Evolutionary conservation across 352 stramenopile species (phyloP), one percentile per base, ranked within the genome.

Genomic region (Vaucheria bursata): DNA sequence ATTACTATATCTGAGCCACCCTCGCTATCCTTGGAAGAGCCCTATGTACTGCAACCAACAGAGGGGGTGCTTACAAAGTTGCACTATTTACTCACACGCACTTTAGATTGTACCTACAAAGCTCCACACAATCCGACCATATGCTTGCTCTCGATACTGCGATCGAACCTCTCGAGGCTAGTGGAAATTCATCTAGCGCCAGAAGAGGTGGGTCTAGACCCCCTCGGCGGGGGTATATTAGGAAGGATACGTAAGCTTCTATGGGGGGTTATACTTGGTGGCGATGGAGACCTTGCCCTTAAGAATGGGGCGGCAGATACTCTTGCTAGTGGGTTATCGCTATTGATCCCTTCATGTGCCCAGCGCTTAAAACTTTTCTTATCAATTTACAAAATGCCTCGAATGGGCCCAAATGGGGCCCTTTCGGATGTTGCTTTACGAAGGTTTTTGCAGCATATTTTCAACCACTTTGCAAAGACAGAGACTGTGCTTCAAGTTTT

Each of bases 101-200:
- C 76, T 25, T 76, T 77, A 32, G 40, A 66, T 29, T 75, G 71
- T 8, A 6, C 3, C 7, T 25, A 18, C 18, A 8, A 4, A 12
- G 0, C 33, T 37, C 68, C 25, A 68, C 1, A 36, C 40, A 33
- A 34, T 39, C 69, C 52, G 25, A 49, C 79, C 18, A 67, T 85
- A n/a, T 73, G 40, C 8, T 33, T 84, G 4, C 64, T 85, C 35
- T 18, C 40, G 40, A 53, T 85, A 34, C 59, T 79, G 39, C 75
- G 71, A 8, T 45, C 52, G 0, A 85, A 85, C 34, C 77, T 85
- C 39, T 71, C 53, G 36, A 73, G 80, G 31, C 73, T 85, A 8
- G 77, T 85, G 50, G 77, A 71, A 1, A 73, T 73, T 33, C 80
- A 85, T 38, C 52, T 85, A 40, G 70, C 81, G 25, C 80, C 80